A percentile compares a stretch with the other conserved stretches of the same genome.
Evolutionary conservation across 768 basidiomycete genomes (phyloP).

Genomic region (Leccinum obscurum): DNA sequence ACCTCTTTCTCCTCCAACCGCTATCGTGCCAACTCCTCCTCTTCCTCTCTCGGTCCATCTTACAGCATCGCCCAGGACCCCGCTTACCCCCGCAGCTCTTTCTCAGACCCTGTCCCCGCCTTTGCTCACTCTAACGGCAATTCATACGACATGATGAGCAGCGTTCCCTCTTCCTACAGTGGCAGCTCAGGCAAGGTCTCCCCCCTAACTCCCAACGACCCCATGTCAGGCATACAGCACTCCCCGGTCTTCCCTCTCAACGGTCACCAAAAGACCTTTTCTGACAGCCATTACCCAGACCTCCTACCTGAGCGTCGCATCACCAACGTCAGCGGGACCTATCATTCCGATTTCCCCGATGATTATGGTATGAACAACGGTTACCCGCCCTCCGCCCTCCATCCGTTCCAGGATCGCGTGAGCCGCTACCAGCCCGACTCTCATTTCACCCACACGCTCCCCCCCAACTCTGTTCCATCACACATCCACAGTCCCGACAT

Average conservation of each 20-base stretch:
- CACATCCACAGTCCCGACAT: slow-evolving; percentile 58
- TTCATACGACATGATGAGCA: slow-evolving; percentile 67
- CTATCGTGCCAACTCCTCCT: slow-evolving; percentile 71
- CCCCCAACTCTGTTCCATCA: slow-evolving; percentile 43
- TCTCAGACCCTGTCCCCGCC: slow-evolving; percentile 58
- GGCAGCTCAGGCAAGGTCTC: slow-evolving; percentile 71
- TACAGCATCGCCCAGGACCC: slow-evolving; percentile 56
- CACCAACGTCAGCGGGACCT: slow-evolving; percentile 45
- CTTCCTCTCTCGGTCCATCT: slow-evolving; percentile 60
- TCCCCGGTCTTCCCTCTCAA: slow-evolving; percentile 49
- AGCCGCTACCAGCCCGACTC: slow-evolving; percentile 55
- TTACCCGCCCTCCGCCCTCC: slow-evolving; percentile 51
- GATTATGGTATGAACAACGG: slow-evolving; percentile 56
- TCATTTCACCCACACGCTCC: slow-evolving; percentile 49
- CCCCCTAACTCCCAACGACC: slow-evolving; percentile 69
- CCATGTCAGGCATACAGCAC: slow-evolving; percentile 57
- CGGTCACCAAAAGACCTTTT: slow-evolving; percentile 54
- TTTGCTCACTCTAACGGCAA: slow-evolving; percentile 53
- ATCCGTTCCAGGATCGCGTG: slow-evolving; percentile 60
- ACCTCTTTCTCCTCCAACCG: slow-evolving; percentile 54
- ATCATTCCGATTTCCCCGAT: slow-evolving; percentile 61
- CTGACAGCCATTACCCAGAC: slow-evolving; percentile 57
- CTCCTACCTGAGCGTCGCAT: slow-evolving; percentile 59
- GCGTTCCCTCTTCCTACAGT: slow-evolving; percentile 59
- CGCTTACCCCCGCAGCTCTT: slow-evolving; percentile 59